Conservation (phyloP, 495 filamentous ascomycete genomes). For the Tuber indicum region DNA sequence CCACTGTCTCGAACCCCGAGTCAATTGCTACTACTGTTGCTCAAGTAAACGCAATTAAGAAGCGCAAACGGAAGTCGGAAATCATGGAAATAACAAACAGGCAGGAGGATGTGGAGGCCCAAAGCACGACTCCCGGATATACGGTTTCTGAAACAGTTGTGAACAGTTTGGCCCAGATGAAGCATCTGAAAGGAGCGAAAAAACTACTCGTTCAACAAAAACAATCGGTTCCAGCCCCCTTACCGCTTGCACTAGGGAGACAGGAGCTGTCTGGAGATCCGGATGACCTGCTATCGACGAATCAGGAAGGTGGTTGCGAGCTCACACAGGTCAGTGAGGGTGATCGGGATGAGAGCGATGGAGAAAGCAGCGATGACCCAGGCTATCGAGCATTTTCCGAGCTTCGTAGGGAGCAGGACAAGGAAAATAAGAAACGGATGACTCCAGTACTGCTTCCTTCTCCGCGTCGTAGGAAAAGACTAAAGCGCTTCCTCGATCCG, state of each 20-base stretch:
- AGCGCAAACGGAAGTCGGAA: not conserved
- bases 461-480: slow-evolving; percentile 8
- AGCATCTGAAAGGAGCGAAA: slow-evolving; percentile 12
- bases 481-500: slow-evolving; percentile 26
- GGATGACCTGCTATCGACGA: not conserved
- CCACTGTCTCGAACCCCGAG: not conserved
- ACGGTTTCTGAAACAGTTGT: not conserved
- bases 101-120: not conserved
- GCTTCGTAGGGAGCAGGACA: slow-evolving; percentile 14
- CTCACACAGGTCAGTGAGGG: not conserved
- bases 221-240: not conserved
- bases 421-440: slow-evolving; percentile 23
- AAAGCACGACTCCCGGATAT: not conserved
- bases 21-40: slow-evolving; percentile 4
- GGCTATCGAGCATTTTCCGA: not conserved
- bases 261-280: not conserved
- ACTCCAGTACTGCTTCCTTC: slow-evolving; percentile 18
- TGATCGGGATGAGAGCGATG: not conserved
- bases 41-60: slow-evolving; percentile 1
- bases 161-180: slow-evolving; percentile 15
- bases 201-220: not conserved
- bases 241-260: not conserved
- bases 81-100: not conserved
- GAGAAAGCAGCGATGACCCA: not conserved
- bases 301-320: not conserved